phyloP scores from a whole-genome alignment of 1,284 basidiomycete species.

The Malassezia furfur region DNA sequence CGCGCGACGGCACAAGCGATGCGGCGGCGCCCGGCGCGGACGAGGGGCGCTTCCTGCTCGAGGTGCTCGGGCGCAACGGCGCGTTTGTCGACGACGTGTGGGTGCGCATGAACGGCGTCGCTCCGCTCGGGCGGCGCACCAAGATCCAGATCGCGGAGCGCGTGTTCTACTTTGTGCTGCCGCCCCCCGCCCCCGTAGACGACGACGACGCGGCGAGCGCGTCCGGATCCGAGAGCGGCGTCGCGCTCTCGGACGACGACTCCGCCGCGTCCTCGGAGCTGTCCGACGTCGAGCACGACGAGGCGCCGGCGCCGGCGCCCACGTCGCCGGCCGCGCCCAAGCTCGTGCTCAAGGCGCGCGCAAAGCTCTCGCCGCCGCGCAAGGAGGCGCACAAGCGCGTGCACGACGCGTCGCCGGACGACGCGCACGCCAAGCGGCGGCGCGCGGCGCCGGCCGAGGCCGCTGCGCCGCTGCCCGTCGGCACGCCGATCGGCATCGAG shows the following conservation, averaged over 20 bases:
- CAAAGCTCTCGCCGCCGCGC: slow-evolving; percentile 5
- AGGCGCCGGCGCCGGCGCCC: not conserved
- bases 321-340: not conserved
- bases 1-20: not conserved
- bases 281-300: slow-evolving; percentile 21
- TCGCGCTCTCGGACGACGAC: slow-evolving; percentile 25
- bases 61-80: slow-evolving; percentile 86
- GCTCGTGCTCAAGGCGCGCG: slow-evolving; percentile 15
- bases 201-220: not conserved
- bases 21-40: slow-evolving; percentile 11
- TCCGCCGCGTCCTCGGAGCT: slow-evolving; percentile 17
- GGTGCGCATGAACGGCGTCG: slow-evolving; percentile 74
- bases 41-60: slow-evolving; percentile 73
- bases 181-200: slow-evolving; percentile 49
- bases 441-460: not conserved
- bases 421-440: slow-evolving; percentile 10
- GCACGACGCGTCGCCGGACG: slow-evolving; percentile 13
- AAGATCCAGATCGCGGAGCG: slow-evolving; percentile 97
- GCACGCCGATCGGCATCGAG: slow-evolving; percentile 42
- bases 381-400: slow-evolving; percentile 24
- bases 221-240: slow-evolving; percentile 1
- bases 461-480: slow-evolving; percentile 28
- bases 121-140: slow-evolving; percentile 60
- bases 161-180: slow-evolving; percentile 91
- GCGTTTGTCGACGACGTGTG: slow-evolving; percentile 96